Base-by-base conservation (phyloP, 495 filamentous ascomycete species). In the Neurospora africana region DNA sequence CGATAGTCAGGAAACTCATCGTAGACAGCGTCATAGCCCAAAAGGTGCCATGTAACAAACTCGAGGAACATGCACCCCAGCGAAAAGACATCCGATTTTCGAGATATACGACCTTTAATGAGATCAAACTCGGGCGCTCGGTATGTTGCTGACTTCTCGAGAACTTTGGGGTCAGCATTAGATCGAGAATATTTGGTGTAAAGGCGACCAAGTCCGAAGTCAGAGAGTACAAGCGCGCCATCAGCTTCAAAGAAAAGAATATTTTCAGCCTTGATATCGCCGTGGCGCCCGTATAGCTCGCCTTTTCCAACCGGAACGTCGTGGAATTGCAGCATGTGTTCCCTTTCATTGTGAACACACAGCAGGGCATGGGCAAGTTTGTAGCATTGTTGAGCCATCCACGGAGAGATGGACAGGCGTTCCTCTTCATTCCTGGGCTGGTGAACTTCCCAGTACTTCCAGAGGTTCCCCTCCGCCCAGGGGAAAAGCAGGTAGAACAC, bases 91-190 rank as follows among this genome's bases (percentile, higher is more conserved):
- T 74, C 72, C n/a, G 58, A 38, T 10, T 13, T 13, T 8, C 38
- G 58, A 4, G 72, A 74, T 30, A 74, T 68, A 7, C 15, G 8
- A 6, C 58, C 69, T 0, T 21, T 10, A 4, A 4, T 0, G 2
- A 74, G 33, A 23, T 74, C 72, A n/a, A 74, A 74, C 1, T 74
- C 72, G 36, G 72, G 72, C 1, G 69, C 69, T 21, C 69, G 33
- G 27, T 74, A 74, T 1, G 72, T 74, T 17, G 67, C 69, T n/a
- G 72, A 68, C 36, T 35, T 71, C 1, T 58, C 47, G 5, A 58
- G 21, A 3, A 11, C 2, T 7, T 58, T 58, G 0, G 47, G 47
- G 13, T 58, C 23, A 5, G 21, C 11, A 5, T 13, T 15, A 2
- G 47, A 58, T 1, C 47, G 47, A 1, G 47, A 58, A 30, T 30